These are phyloP conservation scores for Exserohilum turcica DNA, from an alignment of 2,329 filamentous ascomycete species.

Conservation along the genomic window DNA sequence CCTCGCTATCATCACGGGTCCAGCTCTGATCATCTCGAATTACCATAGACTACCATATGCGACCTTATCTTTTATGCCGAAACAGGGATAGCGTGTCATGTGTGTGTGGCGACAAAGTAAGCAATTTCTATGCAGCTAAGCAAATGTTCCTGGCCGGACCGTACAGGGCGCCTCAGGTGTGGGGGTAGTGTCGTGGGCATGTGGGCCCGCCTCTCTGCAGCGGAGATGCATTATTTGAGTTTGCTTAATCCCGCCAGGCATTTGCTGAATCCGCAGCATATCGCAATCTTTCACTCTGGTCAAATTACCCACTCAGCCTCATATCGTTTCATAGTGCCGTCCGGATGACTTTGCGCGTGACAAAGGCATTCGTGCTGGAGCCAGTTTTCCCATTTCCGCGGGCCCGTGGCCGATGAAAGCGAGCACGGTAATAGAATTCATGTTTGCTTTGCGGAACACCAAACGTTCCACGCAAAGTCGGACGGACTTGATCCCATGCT, in stretches of 20 bases:
- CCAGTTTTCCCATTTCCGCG: not conserved
- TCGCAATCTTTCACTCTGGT: not conserved
- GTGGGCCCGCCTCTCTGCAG: slow-evolving; percentile 7
- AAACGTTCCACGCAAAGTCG: not conserved
- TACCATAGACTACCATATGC: slow-evolving; percentile 30
- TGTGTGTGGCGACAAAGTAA: slow-evolving; percentile 9
- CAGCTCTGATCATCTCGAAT: slow-evolving; percentile 10
- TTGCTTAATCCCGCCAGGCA: not conserved
- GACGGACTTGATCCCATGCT: not conserved
- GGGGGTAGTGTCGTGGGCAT: slow-evolving; percentile 16
- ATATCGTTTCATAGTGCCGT: not conserved
- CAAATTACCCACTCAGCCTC: not conserved
- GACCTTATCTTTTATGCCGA: slow-evolving; percentile 42
- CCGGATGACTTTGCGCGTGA: not conserved
- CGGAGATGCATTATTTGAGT: slow-evolving; percentile 26
- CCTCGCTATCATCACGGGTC: slow-evolving; percentile 5
- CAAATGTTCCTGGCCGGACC: slow-evolving; percentile 19
- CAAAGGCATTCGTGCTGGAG: too few relatives aligned
- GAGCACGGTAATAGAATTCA: not conserved
- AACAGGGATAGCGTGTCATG: slow-evolving; percentile 30
- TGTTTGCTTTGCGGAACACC: not conserved
- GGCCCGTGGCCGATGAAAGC: not conserved
- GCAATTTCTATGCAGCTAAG: slow-evolving; percentile 12
- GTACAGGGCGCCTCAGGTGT: slow-evolving; percentile 13
- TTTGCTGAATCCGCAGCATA: not conserved